Base-by-base conservation (phyloP, 192 early-diverging fungal species). In the Podila epicladia region DNA sequence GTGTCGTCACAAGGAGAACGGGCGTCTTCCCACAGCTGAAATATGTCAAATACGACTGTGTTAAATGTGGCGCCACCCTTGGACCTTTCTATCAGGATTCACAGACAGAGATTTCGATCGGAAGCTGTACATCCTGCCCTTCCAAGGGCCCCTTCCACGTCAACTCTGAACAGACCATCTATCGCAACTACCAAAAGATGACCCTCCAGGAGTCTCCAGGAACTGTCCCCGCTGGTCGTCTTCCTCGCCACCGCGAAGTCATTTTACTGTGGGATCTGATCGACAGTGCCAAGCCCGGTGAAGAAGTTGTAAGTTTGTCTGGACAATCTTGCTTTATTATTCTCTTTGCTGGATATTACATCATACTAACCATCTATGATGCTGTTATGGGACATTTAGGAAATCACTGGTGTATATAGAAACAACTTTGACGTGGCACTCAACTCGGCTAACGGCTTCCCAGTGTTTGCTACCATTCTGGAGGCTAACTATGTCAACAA, bases 1-100 rank as follows among this genome's bases (percentile, higher is more conserved):
- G 98, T 68, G 95, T 98, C 0, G 96, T 99, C 11, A 97, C 95
- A 7, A 86, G 95, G 26, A 92, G 98, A 65, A 96, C 96, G 2
- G 94, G 94, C 32, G 97, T 99, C 19, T 99, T 97, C 75, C 97
- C 98, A 37, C 98, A 99, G 83, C 89, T 99, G 58, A 98, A 97
- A 84, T 96, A 94, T 75, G 95, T 98, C 50, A 97, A 97, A 83
- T 98, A 95, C 79, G 93, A 97, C 84, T 99, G 98, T 75, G 89
- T 87, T 41, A 97, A 97, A 86, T 99, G 98, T 84, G 94, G 93
- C 37, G 90, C 91, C 3, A 82, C 97, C 26, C 85, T 99, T 62
- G 97, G 97, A 35, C 97, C 97, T 22, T 98, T 95, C 79, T 94
- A 94, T 73, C 98, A 99, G 85, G 98, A 98, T 69, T 89, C 94